phyloP scores from a whole-genome alignment of 176 grass and related monocot genomes.

The Pharus latifolius region DNA sequence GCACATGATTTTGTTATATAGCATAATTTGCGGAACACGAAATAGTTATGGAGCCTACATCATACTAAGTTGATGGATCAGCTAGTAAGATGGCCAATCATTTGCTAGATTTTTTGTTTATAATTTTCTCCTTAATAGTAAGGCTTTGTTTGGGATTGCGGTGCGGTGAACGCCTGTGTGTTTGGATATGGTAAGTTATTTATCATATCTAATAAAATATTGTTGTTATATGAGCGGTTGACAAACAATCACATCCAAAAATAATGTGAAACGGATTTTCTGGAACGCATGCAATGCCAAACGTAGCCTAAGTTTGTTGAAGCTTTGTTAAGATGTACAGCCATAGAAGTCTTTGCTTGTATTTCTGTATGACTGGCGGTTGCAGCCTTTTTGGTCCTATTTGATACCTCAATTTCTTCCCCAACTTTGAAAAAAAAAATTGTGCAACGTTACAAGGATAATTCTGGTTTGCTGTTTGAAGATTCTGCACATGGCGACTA shows the following conservation, averaged over 20 bases:
- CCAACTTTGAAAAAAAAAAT: neutral
- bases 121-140: neutral
- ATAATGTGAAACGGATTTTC: too few species aligned
- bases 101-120: neutral
- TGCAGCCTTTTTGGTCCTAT: neutral
- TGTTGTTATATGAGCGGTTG: too few species aligned
- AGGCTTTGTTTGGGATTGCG: too few species aligned
- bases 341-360: neutral
- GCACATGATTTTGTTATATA: neutral
- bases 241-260: too few species aligned
- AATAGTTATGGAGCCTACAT: neutral
- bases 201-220: too few species aligned
- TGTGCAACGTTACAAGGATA: neutral
- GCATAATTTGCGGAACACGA: neutral
- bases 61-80: neutral
- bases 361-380: neutral
- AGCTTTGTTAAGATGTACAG: neutral
- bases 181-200: too few species aligned
- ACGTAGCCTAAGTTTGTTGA: too few species aligned
- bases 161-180: too few species aligned
- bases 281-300: too few species aligned
- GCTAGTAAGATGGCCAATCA: neutral
- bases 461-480: neutral
- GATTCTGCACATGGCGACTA: neutral
- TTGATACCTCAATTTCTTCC: neutral